These are phyloP conservation scores for Pseudogymnoascus verrucosus DNA, from an alignment of 2,329 filamentous ascomycete species.

Conservation along the genomic window DNA sequence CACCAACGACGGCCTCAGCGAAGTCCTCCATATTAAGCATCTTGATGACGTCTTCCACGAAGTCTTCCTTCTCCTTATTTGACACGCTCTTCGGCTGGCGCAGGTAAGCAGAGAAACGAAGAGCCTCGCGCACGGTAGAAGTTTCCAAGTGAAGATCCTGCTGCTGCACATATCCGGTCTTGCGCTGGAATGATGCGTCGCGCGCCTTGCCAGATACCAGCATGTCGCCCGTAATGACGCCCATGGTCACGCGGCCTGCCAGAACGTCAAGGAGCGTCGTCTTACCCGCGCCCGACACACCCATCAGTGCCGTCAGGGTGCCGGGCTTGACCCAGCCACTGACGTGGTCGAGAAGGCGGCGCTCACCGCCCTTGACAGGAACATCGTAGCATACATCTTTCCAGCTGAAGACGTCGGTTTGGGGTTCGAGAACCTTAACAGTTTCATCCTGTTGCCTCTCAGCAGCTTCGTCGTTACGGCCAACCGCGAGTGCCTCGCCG, in stretches of 20 bases:
- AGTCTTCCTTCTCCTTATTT: conserved; percentile 70
- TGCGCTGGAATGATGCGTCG: conserved; percentile 78
- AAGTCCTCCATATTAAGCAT: conserved; percentile 86
- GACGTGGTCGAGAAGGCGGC: conserved; percentile 60
- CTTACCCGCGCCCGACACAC: conserved; percentile 72
- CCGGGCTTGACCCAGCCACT: conserved; percentile 69
- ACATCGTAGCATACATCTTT: conserved; percentile 61
- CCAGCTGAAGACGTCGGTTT: conserved; percentile 28
- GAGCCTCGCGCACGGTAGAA: conserved; percentile 77
- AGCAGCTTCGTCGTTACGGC: not conserved
- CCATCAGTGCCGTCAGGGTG: conserved; percentile 62
- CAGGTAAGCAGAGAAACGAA: conserved; percentile 78
- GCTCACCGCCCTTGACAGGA: conserved; percentile 55
- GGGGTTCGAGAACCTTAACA: conserved; percentile 21
- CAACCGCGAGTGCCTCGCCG: conserved; percentile 20
- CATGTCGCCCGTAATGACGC: conserved; percentile 82
- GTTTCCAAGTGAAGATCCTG: conserved; percentile 85
- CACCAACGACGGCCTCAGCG: conserved; percentile 84
- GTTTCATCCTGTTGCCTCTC: conserved; percentile 20
- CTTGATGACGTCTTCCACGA: conserved; percentile 87
- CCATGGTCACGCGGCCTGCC: conserved; percentile 74
- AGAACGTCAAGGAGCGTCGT: conserved; percentile 78
- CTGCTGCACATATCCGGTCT: conserved; percentile 88
- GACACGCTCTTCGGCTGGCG: conserved; percentile 72
- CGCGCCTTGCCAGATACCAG: conserved; percentile 24